phyloP scores from a whole-genome alignment of 2,329 filamentous ascomycete genomes.

The Diaporthe sp. region DNA sequence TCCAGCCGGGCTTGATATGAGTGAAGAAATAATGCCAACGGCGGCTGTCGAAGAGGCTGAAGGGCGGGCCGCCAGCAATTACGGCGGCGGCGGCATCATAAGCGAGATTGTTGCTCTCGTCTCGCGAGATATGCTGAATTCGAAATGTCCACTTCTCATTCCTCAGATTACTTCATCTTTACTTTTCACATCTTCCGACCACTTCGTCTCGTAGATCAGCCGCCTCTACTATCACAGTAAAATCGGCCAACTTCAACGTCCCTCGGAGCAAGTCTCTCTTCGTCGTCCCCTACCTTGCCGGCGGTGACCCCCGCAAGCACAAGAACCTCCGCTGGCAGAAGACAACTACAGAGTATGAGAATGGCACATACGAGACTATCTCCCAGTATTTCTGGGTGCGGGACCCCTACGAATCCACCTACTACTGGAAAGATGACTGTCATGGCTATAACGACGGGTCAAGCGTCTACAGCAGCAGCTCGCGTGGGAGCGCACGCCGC shows the following conservation, averaged over 20 bases:
- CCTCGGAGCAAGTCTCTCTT: conserved; percentile 26
- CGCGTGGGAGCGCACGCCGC: conserved; percentile 28
- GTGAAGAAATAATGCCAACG: too few species aligned
- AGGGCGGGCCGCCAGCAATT: too few species aligned
- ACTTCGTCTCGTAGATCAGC: too few species aligned
- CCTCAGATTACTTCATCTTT: too few species aligned
- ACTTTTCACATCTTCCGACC: too few species aligned
- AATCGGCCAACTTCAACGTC: conserved; percentile 28
- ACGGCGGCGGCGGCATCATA: too few species aligned
- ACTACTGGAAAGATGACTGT: conserved; percentile 25
- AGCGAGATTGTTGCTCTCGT: too few species aligned
- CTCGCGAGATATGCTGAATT: too few species aligned
- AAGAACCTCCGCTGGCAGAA: conserved; percentile 33
- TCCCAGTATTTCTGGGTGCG: conserved; percentile 32
- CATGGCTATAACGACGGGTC: conserved; percentile 24
- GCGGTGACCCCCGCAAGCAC: conserved; percentile 36
- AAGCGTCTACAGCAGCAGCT: conserved; percentile 26
- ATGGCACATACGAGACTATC: conserved; percentile 31
- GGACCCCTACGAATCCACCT: conserved; percentile 32
- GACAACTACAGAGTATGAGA: conserved; percentile 32
- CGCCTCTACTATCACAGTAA: conserved; percentile 28
- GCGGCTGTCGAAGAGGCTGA: too few species aligned
- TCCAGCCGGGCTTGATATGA: too few species aligned
- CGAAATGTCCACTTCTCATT: too few species aligned
- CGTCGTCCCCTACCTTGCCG: conserved; percentile 34